Evolutionary conservation across 257 asterid genomes (phyloP).

Genomic region (Craterostigma plantagineum): DNA sequence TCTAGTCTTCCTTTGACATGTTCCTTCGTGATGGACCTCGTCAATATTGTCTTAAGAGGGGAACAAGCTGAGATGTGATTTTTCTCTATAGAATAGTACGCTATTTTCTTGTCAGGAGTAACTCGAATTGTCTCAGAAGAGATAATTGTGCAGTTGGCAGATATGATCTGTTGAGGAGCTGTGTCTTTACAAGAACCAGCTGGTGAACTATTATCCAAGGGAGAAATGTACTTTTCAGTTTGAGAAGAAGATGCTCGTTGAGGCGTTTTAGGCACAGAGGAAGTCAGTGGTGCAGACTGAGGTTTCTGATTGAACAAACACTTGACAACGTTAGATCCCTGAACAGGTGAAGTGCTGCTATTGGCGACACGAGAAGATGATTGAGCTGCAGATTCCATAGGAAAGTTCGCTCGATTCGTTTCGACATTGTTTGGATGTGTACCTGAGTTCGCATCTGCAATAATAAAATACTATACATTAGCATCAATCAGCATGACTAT

Average conservation of each 20-base stretch:
- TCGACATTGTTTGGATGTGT: conserved; percentile 17
- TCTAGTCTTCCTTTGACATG: conserved; percentile 78
- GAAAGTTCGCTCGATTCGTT: conserved; percentile 13
- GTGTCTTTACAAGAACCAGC: conserved; percentile 28
- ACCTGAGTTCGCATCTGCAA: conserved; percentile 19
- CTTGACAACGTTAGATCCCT: conserved; percentile 55
- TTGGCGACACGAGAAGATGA: conserved; percentile 13
- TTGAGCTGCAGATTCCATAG: conserved; percentile 12
- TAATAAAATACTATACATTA: neutral
- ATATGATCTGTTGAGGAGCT: conserved; percentile 33
- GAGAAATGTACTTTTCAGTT: conserved; percentile 51
- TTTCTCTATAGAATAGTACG: conserved; percentile 63
- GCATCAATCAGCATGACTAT: neutral
- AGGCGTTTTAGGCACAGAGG: conserved; percentile 73
- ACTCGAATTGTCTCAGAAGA: too few relatives aligned
- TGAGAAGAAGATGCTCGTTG: conserved; percentile 48
- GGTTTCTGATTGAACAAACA: conserved; percentile 55
- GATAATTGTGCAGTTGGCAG: conserved; percentile 64
- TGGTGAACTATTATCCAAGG: conserved; percentile 26
- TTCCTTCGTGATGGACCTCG: conserved; percentile 36
- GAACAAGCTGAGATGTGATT: conserved; percentile 54
- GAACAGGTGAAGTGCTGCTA: conserved; percentile 19
- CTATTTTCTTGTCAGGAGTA: conserved; percentile 66
- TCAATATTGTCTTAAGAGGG: conserved; percentile 37
- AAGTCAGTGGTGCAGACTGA: conserved; percentile 38